Evolutionary conservation across 768 basidiomycete genomes (phyloP), one percentile per base, ranked within the genome.

Genomic region (Rhodosporidiobolus sp.): DNA sequence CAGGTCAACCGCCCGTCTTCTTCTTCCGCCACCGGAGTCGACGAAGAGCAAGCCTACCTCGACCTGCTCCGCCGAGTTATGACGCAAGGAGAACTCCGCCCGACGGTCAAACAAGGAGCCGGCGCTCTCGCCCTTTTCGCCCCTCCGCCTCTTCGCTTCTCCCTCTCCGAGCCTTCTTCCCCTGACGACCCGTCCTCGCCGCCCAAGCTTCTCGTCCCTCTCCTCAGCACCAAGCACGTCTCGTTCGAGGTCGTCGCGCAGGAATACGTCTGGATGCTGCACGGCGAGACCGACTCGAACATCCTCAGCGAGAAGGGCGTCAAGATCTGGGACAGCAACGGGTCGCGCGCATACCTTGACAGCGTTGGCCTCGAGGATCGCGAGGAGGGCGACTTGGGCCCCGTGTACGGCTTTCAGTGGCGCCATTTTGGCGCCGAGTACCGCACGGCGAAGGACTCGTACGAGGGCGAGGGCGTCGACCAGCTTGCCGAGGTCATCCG

Each of bases 321-420:
- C 72, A 90, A 91, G 80, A 97, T 99, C 77, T 99, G 95, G 95
- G 93, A 96, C 79, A 94, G 93, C 0, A 97, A 97, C 75, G 94
- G 92, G 8, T 89, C 89, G 4, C 86, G 89, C 73, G 89, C 87
- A 74, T 98, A 94, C 78, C 82, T 98, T 30, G 91, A 92, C 78
- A 85, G 85, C 68, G 84, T 91, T 30, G 95, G 95, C 4, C 81
- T 97, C 28, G 85, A 85, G 0, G 88, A 94, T 79, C 84, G 93
- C 46, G 83, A 89, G 11, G 90, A 92, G 79, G 95, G 95, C 7
- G 95, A 99, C 80, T 82, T 98, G 5, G 95, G 95, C 0, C 95
- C 95, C 0, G 92, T 97, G 0, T 99, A 99, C 79, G 94, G 94
- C 76, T 79, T 77, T 53, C 76, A 78, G 54, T 78, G 77, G 78